phyloP scores from a whole-genome alignment of 1,139 yeast genomes.

The Protomyces inouyei region DNA sequence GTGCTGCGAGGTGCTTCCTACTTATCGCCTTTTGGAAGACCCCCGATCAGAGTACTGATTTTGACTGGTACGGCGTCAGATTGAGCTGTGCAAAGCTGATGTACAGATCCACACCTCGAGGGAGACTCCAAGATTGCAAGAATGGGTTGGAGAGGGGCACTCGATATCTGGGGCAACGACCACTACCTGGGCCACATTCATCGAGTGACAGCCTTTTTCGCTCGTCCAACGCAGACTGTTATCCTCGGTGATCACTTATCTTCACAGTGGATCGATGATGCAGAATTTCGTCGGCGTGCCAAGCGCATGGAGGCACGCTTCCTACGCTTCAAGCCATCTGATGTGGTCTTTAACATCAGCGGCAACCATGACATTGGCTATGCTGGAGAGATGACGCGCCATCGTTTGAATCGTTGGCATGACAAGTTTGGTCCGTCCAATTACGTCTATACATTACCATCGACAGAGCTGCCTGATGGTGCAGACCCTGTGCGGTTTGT shows the following conservation, averaged over 20 bases:
- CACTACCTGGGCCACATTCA: constrained; percentile 24
- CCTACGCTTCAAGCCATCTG: constrained; percentile 46
- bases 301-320: constrained; percentile 59
- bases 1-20: constrained; percentile 5
- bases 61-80: constrained; percentile 4
- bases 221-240: constrained; percentile 71
- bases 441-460: not conserved
- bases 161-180: constrained; percentile 28
- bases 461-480: not conserved
- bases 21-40: constrained; percentile 7
- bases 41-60: constrained; percentile 14
- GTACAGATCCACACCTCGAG: constrained; percentile 11
- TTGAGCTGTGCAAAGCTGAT: not conserved
- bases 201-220: constrained; percentile 15
- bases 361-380: constrained; percentile 97
- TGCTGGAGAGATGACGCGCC: constrained; percentile 89
- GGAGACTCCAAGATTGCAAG: constrained; percentile 20
- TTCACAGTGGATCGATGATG: constrained; percentile 91
- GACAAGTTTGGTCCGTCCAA: constrained; percentile 76
- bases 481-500: constrained; percentile 64
- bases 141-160: constrained; percentile 19
- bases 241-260: constrained; percentile 83
- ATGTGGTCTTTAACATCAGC: constrained; percentile 45
- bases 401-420: constrained; percentile 75
- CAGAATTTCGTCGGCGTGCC: constrained; percentile 76